Base-by-base conservation (phyloP, 1,139 yeast species). In the Kluyveromyces sp. region DNA sequence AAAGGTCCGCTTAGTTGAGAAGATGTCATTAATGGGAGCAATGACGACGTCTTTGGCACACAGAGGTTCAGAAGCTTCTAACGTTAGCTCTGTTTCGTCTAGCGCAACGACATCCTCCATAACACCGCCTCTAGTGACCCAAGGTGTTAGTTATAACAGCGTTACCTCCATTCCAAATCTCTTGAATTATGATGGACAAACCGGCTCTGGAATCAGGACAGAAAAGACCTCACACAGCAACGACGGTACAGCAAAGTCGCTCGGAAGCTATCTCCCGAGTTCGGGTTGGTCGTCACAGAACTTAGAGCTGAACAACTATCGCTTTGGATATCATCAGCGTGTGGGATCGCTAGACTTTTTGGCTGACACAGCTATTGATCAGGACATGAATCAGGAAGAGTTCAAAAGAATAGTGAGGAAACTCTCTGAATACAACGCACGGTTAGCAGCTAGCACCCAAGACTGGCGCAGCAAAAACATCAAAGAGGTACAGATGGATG, bases 81-180 rank as follows among this genome's bases (percentile, higher is more conserved):
- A 31, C 4, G n/a, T 34, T 7, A 13, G 29, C 25, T 38, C 41
- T 11, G 20, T 15, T 17, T 31, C 41, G 4, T 15, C 41, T 4
- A 19, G 26, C 20, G 30, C 36, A 3, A 38, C 41, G n/a, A 20
- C 30, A n/a, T 16, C 29, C 9, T 38, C 41, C 3, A 38, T 19
- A 3, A 38, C 36, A n/a, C 41, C 41, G 12, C 41, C 35, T 15
- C 16, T 31, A 19, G 16, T 38, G 15, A 20, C 41, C 2, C 35
- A 32, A 9, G 34, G 41, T 8, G 36, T 30, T 11, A 31, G 35
- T 22, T 38, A 38, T 18, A 34, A 25, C 20, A 31, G 41, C 25
- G 41, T 38, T 13, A 31, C 41, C n/a, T 38, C 41, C 19, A 38
- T 38, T n/a, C 41, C 41, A 12, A 38, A 38, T 20, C 36, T 38